Evolutionary conservation across 2,329 filamentous ascomycete species (phyloP).

Genomic region (Nectriaceae sp.): DNA sequence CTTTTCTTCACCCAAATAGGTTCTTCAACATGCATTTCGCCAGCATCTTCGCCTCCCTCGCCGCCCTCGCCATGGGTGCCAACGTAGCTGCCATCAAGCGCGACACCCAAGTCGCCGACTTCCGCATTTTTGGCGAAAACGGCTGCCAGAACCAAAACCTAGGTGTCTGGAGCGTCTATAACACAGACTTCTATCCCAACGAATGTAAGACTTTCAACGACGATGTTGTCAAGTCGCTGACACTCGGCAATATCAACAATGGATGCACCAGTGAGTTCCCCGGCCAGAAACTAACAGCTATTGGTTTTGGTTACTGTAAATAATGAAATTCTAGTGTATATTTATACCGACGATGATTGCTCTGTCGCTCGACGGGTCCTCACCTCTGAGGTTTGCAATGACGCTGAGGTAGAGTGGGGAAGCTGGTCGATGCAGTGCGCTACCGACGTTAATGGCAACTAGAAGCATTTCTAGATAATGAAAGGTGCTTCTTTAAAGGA

Average conservation of each 20-base stretch:
- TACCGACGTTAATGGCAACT: neutral
- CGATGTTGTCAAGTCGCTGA: constrained; percentile 14
- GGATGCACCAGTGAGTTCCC: constrained; percentile 11
- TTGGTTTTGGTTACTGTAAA: neutral
- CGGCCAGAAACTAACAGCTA: neutral
- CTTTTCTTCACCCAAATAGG: constrained; percentile 10
- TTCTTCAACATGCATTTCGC: constrained; percentile 16
- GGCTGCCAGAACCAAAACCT: constrained; percentile 21
- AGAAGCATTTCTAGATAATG: too few relatives aligned
- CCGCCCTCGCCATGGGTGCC: constrained; percentile 13
- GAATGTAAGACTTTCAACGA: constrained; percentile 20
- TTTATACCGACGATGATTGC: neutral
- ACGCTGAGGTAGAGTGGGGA: neutral
- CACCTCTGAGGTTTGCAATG: neutral
- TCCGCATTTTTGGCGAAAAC: constrained; percentile 21
- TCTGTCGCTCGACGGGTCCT: neutral
- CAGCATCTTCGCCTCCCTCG: constrained; percentile 10
- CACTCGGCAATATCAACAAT: constrained; percentile 11
- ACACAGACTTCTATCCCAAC: constrained; percentile 19
- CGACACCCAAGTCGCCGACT: constrained; percentile 27
- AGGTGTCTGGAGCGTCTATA: constrained; percentile 29
- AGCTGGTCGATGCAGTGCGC: neutral
- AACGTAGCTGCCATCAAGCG: constrained; percentile 17
- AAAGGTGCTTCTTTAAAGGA: too few relatives aligned
- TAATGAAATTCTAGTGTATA: neutral